Evolutionary conservation across 2,329 filamentous ascomycete genomes (phyloP).

Genomic region (Aspergillus puulaauensis): DNA sequence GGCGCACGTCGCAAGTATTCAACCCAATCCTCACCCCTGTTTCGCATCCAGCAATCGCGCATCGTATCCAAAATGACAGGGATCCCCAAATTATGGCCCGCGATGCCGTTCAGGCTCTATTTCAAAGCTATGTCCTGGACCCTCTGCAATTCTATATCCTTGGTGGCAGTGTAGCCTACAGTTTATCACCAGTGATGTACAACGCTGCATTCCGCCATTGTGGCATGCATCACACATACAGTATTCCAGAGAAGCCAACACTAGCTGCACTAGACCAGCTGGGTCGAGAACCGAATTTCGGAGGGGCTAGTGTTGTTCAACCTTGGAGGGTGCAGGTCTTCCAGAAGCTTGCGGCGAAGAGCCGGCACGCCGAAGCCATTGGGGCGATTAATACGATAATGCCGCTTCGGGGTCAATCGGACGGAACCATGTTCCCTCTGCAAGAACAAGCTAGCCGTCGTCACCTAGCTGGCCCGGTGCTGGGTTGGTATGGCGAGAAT

Average conservation of each 20-base stretch:
- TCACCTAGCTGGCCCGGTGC: conserved; percentile 41
- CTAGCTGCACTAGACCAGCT: conserved; percentile 39
- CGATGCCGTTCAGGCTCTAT: conserved; percentile 39
- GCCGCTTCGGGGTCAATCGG: conserved; percentile 38
- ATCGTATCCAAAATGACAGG: conserved; percentile 19
- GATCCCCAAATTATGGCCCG: conserved; percentile 38
- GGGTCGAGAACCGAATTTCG: conserved; percentile 39
- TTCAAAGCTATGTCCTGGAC: conserved; percentile 43
- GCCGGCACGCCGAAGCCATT: conserved; percentile 45
- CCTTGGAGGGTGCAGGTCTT: conserved; percentile 44
- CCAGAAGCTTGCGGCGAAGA: conserved; percentile 38
- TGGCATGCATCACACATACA: conserved; percentile 42
- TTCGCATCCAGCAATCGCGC: conserved; percentile 39
- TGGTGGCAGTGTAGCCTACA: conserved; percentile 42
- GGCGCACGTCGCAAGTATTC: conserved; percentile 46
- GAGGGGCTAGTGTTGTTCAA: conserved; percentile 44
- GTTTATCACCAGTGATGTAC: conserved; percentile 45
- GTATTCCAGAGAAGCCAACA: conserved; percentile 36
- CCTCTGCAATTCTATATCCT: conserved; percentile 44
- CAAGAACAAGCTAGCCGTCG: conserved; percentile 42
- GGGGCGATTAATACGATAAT: conserved; percentile 47
- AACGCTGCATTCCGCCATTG: conserved; percentile 42
- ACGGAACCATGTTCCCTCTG: conserved; percentile 37
- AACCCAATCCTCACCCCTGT: conserved; percentile 43
- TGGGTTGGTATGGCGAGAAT: conserved; percentile 47